These are phyloP conservation scores for Trichoderma brevicompactum DNA, from an alignment of 2,329 filamentous ascomycete genomes.

Conservation along the genomic window DNA sequence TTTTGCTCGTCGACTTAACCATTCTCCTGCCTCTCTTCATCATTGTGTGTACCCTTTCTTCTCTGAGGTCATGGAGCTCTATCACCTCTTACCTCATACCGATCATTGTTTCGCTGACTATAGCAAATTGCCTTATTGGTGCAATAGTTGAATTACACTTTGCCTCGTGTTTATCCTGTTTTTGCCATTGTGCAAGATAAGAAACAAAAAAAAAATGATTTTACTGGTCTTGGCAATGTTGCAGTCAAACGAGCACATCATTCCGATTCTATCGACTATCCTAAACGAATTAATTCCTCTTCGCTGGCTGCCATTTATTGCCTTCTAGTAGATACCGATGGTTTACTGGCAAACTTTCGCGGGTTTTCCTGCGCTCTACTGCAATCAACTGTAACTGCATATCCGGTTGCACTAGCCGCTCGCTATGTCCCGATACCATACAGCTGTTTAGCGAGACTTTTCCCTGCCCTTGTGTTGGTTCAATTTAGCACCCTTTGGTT, in stretches of 20 bases:
- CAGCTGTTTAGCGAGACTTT: constrained; percentile 32
- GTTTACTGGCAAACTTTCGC: constrained; percentile 70
- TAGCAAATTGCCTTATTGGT: background rate
- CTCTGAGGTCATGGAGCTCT: too few species aligned
- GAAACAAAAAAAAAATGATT: constrained; percentile 57
- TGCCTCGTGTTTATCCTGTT: constrained; percentile 55
- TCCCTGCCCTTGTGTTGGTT: constrained; percentile 65
- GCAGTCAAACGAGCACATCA: constrained; percentile 35
- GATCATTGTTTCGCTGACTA: background rate
- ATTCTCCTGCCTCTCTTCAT: constrained; percentile 52
- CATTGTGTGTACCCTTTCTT: constrained; percentile 43
- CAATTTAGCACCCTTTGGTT: constrained; percentile 80
- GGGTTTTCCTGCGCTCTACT: constrained; percentile 61
- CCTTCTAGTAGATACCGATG: constrained; percentile 64
- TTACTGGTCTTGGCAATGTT: constrained; percentile 42
- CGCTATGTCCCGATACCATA: background rate
- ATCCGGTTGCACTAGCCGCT: constrained; percentile 50
- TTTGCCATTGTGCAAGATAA: constrained; percentile 64
- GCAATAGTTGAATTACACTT: constrained; percentile 55
- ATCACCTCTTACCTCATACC: too few species aligned
- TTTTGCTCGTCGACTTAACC: constrained; percentile 49
- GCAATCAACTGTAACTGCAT: constrained; percentile 40
- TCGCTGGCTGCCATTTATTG: constrained; percentile 56
- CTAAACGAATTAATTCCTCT: constrained; percentile 49
- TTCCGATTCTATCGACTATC: constrained; percentile 41